Percentiles rank a stretch among this genome's conserved stretches.
Conservation (phyloP, 345 rosid species). For the Salix dunnii region DNA sequence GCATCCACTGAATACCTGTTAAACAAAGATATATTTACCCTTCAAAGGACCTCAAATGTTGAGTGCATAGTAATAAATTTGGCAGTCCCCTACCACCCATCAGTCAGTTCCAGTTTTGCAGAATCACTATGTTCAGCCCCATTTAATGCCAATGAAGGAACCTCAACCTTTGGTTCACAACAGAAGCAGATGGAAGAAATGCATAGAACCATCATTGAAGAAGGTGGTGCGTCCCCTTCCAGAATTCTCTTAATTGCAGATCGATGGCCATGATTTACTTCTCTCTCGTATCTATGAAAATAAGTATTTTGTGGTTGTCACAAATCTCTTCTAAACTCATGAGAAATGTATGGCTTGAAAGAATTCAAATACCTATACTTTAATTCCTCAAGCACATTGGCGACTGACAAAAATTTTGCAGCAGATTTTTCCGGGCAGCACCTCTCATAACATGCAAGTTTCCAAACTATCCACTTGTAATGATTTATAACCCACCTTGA, state of each 20-base stretch:
- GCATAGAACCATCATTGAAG: constrained; percentile 72
- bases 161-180: constrained; percentile 31
- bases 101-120: constrained; percentile 73
- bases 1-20: constrained; percentile 79
- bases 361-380: constrained; percentile 65
- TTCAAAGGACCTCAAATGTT: constrained; percentile 10
- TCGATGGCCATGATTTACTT: constrained; percentile 80
- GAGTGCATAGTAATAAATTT: neutral
- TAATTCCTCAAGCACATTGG: constrained; percentile 87
- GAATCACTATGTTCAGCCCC: constrained; percentile 35
- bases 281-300: constrained; percentile 79
- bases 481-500: constrained; percentile 87
- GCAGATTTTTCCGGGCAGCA: constrained; percentile 44
- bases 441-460: constrained; percentile 79
- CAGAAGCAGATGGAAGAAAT: constrained; percentile 52
- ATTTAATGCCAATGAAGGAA: constrained; percentile 26
- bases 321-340: constrained; percentile 13
- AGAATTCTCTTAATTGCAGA: constrained; percentile 85
- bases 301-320: constrained; percentile 15
- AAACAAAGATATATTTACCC: constrained; percentile 20
- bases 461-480: constrained; percentile 95
- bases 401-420: constrained; percentile 61
- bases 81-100: constrained; percentile 76
- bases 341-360: constrained; percentile 14
- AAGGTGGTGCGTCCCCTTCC: constrained; percentile 77